Conservation (phyloP, 2,329 filamentous ascomycete species). For the Scedosporium dehoogii region DNA sequence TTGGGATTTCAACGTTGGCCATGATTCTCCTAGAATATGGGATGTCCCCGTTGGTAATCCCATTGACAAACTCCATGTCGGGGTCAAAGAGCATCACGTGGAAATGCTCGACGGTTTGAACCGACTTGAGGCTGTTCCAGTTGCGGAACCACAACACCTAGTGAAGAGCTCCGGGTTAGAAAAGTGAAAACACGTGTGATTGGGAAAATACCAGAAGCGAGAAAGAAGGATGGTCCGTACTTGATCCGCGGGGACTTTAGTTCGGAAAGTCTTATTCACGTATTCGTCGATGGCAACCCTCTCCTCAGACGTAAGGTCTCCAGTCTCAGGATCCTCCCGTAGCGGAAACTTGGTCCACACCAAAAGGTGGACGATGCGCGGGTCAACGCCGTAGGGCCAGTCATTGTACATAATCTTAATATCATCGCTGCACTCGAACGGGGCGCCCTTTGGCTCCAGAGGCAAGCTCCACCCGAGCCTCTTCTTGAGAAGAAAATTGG, state of each 20-base stretch:
- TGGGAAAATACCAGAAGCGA: not conserved
- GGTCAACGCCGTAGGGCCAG: constrained; percentile 85
- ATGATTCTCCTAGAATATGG: constrained; percentile 43
- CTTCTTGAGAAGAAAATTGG: constrained; percentile 63
- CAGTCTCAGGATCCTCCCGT: constrained; percentile 54
- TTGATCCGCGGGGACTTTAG: constrained; percentile 36
- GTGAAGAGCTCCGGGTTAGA: constrained; percentile 6
- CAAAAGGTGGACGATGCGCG: constrained; percentile 70
- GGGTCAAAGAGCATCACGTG: constrained; percentile 85
- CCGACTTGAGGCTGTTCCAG: constrained; percentile 74
- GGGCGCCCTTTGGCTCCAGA: constrained; percentile 21
- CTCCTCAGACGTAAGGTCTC: constrained; percentile 56
- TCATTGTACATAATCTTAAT: constrained; percentile 76
- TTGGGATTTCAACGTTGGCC: not conserved
- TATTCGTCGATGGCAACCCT: constrained; percentile 59
- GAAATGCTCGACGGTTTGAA: constrained; percentile 84
- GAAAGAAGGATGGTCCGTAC: constrained; percentile 27
- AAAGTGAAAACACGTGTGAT: not conserved
- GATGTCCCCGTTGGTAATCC: constrained; percentile 65
- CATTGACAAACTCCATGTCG: constrained; percentile 55
- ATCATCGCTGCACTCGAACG: constrained; percentile 42
- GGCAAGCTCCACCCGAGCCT: constrained; percentile 58
- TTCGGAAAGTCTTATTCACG: constrained; percentile 57
- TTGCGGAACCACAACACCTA: constrained; percentile 49
- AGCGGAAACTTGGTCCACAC: constrained; percentile 89